phyloP scores from a whole-genome alignment of 2,329 filamentous ascomycete genomes.

The Cladobotryum mycophilum region DNA sequence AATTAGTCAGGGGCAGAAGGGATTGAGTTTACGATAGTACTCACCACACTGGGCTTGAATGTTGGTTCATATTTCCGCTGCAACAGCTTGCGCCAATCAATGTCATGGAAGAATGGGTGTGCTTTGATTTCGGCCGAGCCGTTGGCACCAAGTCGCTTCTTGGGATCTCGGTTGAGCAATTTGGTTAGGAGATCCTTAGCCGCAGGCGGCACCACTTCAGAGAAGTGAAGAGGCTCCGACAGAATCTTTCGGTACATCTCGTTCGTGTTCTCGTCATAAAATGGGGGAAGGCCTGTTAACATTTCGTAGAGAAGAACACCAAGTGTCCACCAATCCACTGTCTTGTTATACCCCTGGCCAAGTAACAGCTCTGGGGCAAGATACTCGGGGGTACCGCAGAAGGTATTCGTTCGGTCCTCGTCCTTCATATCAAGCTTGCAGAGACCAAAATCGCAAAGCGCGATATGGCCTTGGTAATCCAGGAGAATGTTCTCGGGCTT shows the following conservation, averaged over 20 bases:
- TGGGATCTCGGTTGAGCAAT: slow-evolving; percentile 86
- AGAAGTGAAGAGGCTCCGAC: slow-evolving; percentile 92
- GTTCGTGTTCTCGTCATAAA: slow-evolving; percentile 98
- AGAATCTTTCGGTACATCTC: slow-evolving; percentile 99
- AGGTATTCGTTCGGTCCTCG: slow-evolving; percentile 95
- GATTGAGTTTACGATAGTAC: slow-evolving; percentile 33
- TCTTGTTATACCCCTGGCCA: slow-evolving; percentile 94
- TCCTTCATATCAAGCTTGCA: slow-evolving; percentile 99
- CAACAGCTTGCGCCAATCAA: slow-evolving; percentile 95
- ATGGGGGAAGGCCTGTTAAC: slow-evolving; percentile 93
- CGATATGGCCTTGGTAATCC: slow-evolving; percentile 96
- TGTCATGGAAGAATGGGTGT: slow-evolving; percentile 97
- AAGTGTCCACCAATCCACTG: slow-evolving; percentile 98
- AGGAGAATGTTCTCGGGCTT: slow-evolving; percentile 91
- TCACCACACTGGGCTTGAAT: slow-evolving; percentile 93
- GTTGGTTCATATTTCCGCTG: slow-evolving; percentile 97
- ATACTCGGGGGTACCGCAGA: slow-evolving; percentile 97
- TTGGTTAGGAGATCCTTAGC: slow-evolving; percentile 88
- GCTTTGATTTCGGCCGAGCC: slow-evolving; percentile 97
- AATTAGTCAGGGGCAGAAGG: not conserved
- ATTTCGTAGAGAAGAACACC: slow-evolving; percentile 97
- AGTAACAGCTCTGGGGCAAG: slow-evolving; percentile 89
- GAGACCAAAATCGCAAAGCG: slow-evolving; percentile 93
- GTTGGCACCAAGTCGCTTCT: slow-evolving; percentile 82
- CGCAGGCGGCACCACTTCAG: slow-evolving; percentile 86